phyloP scores from a whole-genome alignment of 495 filamentous ascomycete genomes.

The Aspergillus biplanus region DNA sequence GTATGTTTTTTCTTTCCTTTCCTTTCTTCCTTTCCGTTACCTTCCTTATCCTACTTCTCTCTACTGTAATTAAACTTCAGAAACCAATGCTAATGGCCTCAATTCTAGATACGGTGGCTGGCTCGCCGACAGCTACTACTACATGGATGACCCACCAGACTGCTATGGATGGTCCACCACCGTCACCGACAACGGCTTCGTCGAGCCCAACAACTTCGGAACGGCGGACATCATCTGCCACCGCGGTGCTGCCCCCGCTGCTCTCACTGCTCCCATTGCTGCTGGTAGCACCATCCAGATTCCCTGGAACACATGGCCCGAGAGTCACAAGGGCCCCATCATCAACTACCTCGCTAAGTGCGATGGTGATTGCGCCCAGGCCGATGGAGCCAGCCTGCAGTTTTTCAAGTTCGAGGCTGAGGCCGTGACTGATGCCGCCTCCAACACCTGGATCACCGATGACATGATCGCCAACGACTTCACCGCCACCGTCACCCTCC shows the following conservation, averaged over 20 bases:
- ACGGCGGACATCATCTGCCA: constrained; percentile 57
- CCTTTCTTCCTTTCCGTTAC: too few relatives aligned
- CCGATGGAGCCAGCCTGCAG: constrained; percentile 55
- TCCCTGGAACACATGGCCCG: constrained; percentile 41
- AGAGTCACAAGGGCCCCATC: constrained; percentile 37
- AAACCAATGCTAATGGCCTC: constrained; percentile 4
- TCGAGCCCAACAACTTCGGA: constrained; percentile 42
- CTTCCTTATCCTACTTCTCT: too few relatives aligned
- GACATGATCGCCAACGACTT: constrained; percentile 59
- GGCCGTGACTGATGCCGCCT: constrained; percentile 49
- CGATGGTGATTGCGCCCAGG: constrained; percentile 58
- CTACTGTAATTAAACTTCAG: background rate
- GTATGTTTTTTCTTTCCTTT: constrained; percentile 20
- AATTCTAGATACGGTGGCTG: constrained; percentile 33
- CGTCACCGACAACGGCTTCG: constrained; percentile 54
- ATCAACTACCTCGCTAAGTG: constrained; percentile 69
- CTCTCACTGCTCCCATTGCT: constrained; percentile 41
- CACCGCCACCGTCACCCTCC: constrained; percentile 63
- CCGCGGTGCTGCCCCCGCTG: constrained; percentile 37
- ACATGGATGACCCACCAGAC: constrained; percentile 36
- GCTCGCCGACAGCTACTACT: constrained; percentile 41
- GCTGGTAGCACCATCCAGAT: constrained; percentile 47
- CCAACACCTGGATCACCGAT: constrained; percentile 62
- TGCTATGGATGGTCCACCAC: constrained; percentile 50
- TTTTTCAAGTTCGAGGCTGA: constrained; percentile 67